Percentiles rank a stretch among this genome's conserved stretches.
Conservation (phyloP, 352 stramenopile genomes). For the Pythium brachiatum region DNA sequence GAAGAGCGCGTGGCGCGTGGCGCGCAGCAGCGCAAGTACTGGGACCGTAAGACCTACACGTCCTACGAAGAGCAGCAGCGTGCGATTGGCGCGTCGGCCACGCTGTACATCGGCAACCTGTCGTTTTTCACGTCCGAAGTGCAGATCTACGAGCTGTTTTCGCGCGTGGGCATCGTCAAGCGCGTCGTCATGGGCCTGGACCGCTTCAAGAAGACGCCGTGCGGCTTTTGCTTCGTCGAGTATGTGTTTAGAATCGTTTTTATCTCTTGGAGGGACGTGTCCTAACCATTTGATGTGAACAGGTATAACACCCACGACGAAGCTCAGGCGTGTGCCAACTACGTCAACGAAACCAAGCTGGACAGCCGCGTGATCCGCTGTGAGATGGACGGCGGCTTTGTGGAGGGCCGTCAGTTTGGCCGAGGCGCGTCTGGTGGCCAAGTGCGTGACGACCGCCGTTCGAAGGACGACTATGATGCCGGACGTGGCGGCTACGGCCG, state of each 20-base stretch:
- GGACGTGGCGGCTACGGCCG: conserved; percentile 76
- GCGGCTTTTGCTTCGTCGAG: conserved; percentile 98
- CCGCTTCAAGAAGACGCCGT: conserved; percentile 94
- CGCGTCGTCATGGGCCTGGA: conserved; percentile 96
- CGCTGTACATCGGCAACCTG: conserved; percentile 97
- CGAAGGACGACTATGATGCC: conserved; percentile 84
- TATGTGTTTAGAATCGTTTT: conserved; percentile 35
- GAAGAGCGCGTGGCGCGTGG: conserved; percentile 61
- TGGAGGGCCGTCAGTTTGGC: conserved; percentile 84
- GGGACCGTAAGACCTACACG: conserved; percentile 93
- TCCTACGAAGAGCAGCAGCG: conserved; percentile 92
- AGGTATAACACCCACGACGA: conserved; percentile 72
- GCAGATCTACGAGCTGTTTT: conserved; percentile 96
- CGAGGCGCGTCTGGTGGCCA: conserved; percentile 79
- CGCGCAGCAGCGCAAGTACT: conserved; percentile 88
- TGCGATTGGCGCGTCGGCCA: conserved; percentile 88
- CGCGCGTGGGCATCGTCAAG: conserved; percentile 89
- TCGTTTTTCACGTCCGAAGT: conserved; percentile 95
- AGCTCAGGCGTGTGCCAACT: conserved; percentile 74
- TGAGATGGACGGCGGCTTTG: conserved; percentile 87
- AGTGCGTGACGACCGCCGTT: conserved; percentile 81
- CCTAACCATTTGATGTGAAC: not conserved
- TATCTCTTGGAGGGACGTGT: not conserved
- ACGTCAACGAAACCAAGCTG: conserved; percentile 85
- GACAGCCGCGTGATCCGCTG: conserved; percentile 87